Conservation (phyloP, 2,329 filamentous ascomycete genomes). For the Aschersonia sp. region DNA sequence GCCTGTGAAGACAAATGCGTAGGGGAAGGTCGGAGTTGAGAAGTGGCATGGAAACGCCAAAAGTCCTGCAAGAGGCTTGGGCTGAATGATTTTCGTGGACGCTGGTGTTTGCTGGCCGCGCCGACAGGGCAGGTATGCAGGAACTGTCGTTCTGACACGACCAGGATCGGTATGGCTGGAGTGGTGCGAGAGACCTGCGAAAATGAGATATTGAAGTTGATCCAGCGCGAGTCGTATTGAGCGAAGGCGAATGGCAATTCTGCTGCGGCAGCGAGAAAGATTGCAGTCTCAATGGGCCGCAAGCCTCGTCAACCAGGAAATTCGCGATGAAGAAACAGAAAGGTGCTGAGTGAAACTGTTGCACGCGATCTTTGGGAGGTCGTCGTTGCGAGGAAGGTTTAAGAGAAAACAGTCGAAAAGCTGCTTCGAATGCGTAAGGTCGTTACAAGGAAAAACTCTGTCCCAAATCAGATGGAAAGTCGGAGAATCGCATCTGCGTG, state of each 20-base stretch:
- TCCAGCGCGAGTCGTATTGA: not conserved
- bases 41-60: no score
- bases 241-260: not conserved
- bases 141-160: no score
- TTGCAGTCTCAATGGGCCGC: not conserved
- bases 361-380: not conserved
- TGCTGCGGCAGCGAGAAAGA: not conserved
- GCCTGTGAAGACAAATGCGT: no score
- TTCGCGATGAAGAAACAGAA: not conserved
- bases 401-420: not conserved
- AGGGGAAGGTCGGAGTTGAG: no score
- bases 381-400: not conserved
- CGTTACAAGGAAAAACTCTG: not conserved
- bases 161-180: no score
- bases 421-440: not conserved
- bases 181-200: not conserved
- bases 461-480: not conserved
- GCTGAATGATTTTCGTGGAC: no score
- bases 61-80: no score
- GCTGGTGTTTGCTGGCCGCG: no score
- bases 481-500: not conserved
- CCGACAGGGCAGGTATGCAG: no score
- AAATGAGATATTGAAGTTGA: not conserved
- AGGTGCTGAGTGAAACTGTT: not conserved
- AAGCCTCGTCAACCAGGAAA: not conserved